Base-by-base conservation (phyloP, 495 filamentous ascomycete genomes). In the Neurospora cerealis region DNA sequence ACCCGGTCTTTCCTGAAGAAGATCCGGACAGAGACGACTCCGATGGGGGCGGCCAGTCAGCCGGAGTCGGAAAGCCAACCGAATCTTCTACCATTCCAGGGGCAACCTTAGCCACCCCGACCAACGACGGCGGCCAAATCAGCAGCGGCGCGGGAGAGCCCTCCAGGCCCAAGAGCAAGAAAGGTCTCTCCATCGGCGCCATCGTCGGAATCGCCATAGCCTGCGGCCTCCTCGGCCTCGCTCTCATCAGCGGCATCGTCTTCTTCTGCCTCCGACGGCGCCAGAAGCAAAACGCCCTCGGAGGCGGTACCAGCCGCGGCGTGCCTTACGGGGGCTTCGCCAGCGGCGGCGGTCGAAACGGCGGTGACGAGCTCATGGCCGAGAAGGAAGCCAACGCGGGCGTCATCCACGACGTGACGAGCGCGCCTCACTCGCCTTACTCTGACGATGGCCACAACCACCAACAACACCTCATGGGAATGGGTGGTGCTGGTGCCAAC, bases 151-250 rank as follows among this genome's bases (percentile, higher is more conserved):
- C 13, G 40, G 40, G 32, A 39, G 42, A 40, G 7, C 39, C 69
- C 69, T n/a, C 24, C 37, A 21, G 9, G 19, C 7, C 44, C 24
- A 34, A 62, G 2, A 34, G 28, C 28, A 37, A 7, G 0, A 73
- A 73, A n/a, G 81, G 80, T 7, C 74, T 85, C 10, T 66, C 76
- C 15, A 78, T 32, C 2, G 82, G 81, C 70, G 82, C 83, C 69
- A 81, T 84, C 71, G 79, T 79, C 37, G 85, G 85, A 44, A 83
- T 86, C 69, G 83, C 82, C 60, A 82, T 86, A 7, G 85, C 74
- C 17, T 79, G 78, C 72, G 77, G 72, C 24, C 71, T 84, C 2
- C 74, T 75, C 9, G 83, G 80, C 54, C 78, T 86, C 5, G 69
- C 78, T 38, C 38, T 84, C 71, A 69, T 85, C 74, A 78, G 69